These are phyloP conservation scores for Phytophthora citricola DNA, from an alignment of 352 stramenopile species.

Conservation along the genomic window DNA sequence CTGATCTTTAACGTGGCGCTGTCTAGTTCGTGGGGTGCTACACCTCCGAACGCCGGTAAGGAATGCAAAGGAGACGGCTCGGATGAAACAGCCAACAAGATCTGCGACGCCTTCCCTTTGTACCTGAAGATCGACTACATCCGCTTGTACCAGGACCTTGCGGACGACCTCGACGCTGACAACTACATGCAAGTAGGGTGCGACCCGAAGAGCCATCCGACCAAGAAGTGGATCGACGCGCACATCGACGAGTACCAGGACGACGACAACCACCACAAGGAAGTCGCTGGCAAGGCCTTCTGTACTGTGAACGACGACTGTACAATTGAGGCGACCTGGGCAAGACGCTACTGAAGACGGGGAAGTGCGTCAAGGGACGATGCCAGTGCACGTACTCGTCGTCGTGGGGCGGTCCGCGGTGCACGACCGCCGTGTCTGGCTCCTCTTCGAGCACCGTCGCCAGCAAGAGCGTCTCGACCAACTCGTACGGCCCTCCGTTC, in stretches of 20 bases:
- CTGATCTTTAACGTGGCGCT: conserved; percentile 63
- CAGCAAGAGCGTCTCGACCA: conserved; percentile 22
- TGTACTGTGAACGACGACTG: conserved; percentile 65
- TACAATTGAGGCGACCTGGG: conserved; percentile 37
- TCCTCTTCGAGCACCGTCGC: conserved; percentile 10
- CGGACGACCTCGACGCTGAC: conserved; percentile 28
- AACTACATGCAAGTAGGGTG: conserved; percentile 52
- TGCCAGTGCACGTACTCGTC: conserved; percentile 43
- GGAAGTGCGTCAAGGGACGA: conserved; percentile 41
- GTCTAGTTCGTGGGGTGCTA: conserved; percentile 43
- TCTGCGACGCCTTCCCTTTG: conserved; percentile 55
- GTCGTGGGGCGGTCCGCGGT: conserved; percentile 65
- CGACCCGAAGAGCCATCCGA: conserved; percentile 51
- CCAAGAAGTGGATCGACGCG: conserved; percentile 51
- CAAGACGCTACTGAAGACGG: conserved; percentile 33
- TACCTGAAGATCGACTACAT: conserved; percentile 86
- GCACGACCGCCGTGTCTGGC: conserved; percentile 42
- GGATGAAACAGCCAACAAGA: conserved; percentile 30
- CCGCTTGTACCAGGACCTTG: conserved; percentile 85
- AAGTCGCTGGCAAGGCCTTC: conserved; percentile 60
- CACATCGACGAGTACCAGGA: conserved; percentile 58
- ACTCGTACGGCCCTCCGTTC: conserved; percentile 48
- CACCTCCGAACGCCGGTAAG: conserved; percentile 38
- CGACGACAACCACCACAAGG: conserved; percentile 53
- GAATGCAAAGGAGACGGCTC: conserved; percentile 33